These are phyloP conservation scores for Coemansia sp. DNA, from an alignment of 192 early-diverging fungal genomes.

Conservation along the genomic window DNA sequence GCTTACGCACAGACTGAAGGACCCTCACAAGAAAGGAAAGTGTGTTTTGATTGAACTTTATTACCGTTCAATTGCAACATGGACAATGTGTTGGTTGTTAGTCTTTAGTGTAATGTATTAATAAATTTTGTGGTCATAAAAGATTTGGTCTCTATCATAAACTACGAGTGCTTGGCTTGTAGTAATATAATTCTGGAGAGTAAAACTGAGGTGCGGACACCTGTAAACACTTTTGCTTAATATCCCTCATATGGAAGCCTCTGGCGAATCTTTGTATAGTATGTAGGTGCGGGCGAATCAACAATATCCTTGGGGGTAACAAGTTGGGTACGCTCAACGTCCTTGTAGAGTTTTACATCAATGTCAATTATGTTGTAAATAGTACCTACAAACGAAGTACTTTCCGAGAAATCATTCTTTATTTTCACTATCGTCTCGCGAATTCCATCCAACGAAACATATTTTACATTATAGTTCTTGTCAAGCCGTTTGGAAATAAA, in stretches of 20 bases:
- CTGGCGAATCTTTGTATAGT: not conserved
- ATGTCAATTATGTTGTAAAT: not conserved
- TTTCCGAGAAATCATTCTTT: not conserved
- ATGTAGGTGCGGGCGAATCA: not conserved
- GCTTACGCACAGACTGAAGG: not conserved
- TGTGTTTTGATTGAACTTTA: not conserved
- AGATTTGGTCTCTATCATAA: too few species aligned
- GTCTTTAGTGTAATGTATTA: too few species aligned
- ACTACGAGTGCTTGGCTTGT: too few species aligned
- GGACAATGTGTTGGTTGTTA: too few species aligned
- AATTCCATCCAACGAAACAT: not conserved
- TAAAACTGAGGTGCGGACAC: too few species aligned
- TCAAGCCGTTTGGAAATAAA: not conserved
- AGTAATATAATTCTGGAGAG: too few species aligned
- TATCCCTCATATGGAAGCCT: not conserved
- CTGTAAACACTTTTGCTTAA: too few species aligned
- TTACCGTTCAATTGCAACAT: not conserved
- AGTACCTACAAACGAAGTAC: not conserved
- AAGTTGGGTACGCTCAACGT: not conserved
- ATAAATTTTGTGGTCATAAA: too few species aligned
- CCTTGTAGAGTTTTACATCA: not conserved
- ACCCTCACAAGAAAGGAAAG: not conserved
- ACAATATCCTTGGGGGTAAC: not conserved
- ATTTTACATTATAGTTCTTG: not conserved
- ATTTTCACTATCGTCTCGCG: not conserved